Percentiles rank a stretch among this genome's conserved stretches.
phyloP scores from a whole-genome alignment of 352 stramenopile genomes.

The Phytopythium helicoides region DNA sequence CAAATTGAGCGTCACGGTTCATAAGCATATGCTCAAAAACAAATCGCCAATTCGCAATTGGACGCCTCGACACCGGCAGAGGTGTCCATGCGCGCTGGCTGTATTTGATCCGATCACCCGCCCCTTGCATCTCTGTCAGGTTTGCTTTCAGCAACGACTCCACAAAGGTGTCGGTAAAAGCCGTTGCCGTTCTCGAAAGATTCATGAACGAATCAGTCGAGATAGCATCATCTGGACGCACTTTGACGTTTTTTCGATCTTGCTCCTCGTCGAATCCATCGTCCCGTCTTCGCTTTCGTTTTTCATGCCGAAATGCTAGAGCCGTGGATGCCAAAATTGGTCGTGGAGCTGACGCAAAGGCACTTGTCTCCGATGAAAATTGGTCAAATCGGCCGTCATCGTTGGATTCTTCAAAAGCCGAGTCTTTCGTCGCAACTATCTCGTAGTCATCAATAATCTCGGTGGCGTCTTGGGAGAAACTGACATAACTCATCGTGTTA shows the following conservation, averaged over 20 bases:
- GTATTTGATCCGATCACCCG: slow-evolving; percentile 17
- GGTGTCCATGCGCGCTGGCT: slow-evolving; percentile 52
- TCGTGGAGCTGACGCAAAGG: slow-evolving; percentile 37
- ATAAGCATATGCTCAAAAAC: slow-evolving; percentile 49
- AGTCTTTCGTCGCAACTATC: slow-evolving; percentile 8
- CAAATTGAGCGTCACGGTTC: slow-evolving; percentile 3
- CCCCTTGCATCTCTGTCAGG: slow-evolving; percentile 41
- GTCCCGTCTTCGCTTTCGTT: slow-evolving; percentile 41
- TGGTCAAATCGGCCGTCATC: neutral
- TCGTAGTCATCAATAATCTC: slow-evolving; percentile 58
- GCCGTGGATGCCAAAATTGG: slow-evolving; percentile 38
- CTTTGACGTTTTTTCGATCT: slow-evolving; percentile 4
- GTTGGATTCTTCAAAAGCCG: neutral
- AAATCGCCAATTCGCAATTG: slow-evolving; percentile 71
- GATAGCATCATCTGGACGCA: neutral
- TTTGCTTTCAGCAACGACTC: slow-evolving; percentile 46
- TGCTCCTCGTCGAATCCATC: neutral
- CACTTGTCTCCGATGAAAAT: slow-evolving; percentile 9
- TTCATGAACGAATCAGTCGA: slow-evolving; percentile 22
- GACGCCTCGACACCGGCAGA: slow-evolving; percentile 50
- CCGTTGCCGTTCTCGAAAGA: slow-evolving; percentile 24
- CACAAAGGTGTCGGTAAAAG: slow-evolving; percentile 42
- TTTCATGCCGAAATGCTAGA: slow-evolving; percentile 13
- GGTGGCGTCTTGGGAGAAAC: slow-evolving; percentile 42
- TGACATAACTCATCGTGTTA: slow-evolving; percentile 11